Evolutionary conservation across 1,284 basidiomycete species (phyloP).

Genomic region (Erythrobasidium hasegawianum): DNA sequence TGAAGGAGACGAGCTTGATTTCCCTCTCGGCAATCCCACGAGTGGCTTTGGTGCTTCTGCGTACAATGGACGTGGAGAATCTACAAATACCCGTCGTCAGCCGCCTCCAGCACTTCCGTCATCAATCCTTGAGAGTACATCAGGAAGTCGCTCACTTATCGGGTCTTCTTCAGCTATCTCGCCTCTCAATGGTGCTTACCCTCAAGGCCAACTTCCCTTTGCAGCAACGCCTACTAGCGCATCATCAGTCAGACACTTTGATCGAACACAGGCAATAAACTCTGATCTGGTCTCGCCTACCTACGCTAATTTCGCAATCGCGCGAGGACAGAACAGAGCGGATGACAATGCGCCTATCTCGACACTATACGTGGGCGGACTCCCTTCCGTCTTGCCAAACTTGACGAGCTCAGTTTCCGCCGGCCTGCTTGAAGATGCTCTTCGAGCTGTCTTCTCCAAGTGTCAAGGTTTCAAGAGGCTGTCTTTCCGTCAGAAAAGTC

Average conservation of each 20-base stretch:
- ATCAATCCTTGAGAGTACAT: background rate
- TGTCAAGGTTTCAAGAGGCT: constrained; percentile 83
- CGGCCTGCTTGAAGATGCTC: constrained; percentile 75
- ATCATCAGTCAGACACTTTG: background rate
- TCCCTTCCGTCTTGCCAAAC: constrained; percentile 55
- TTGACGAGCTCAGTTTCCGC: constrained; percentile 51
- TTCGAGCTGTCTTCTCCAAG: constrained; percentile 72
- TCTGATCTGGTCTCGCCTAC: constrained; percentile 27
- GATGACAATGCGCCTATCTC: constrained; percentile 93
- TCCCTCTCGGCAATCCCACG: constrained; percentile 8
- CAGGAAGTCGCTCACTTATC: background rate
- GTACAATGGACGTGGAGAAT: background rate
- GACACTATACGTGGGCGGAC: constrained; percentile 88
- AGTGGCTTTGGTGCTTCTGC: constrained; percentile 28
- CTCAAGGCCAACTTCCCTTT: background rate
- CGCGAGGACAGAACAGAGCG: constrained; percentile 57
- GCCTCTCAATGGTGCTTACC: constrained; percentile 14
- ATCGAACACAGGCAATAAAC: background rate
- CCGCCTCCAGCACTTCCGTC: constrained; percentile 25
- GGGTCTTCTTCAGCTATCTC: constrained; percentile 1
- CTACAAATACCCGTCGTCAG: background rate
- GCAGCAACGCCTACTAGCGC: background rate
- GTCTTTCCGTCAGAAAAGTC: constrained; percentile 92
- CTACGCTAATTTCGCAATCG: constrained; percentile 11
- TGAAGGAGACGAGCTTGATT: constrained; percentile 14